Evolutionary conservation across 2,329 filamentous ascomycete species (phyloP).

Genomic region (Byssochlamys sp.): DNA sequence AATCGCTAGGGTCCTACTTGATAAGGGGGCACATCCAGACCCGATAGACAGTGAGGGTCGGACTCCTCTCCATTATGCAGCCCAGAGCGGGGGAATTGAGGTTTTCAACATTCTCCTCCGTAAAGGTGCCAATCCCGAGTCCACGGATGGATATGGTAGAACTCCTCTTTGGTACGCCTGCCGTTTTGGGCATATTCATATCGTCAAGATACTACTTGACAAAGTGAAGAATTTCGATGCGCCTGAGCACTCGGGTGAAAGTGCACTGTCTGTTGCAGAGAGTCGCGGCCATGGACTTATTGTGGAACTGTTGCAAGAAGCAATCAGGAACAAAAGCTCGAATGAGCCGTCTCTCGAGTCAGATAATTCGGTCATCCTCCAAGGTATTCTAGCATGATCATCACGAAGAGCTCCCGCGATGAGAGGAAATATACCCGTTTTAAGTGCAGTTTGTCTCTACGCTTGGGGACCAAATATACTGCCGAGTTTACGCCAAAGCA

Average conservation of each 20-base stretch:
- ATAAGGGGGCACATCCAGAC: neutral
- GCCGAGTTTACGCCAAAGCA: too few species aligned
- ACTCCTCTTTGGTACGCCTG: neutral
- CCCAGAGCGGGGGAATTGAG: too few species aligned
- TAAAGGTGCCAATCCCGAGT: slow-evolving; percentile 1
- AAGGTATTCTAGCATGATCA: neutral
- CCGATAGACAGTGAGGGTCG: neutral
- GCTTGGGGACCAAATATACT: too few species aligned
- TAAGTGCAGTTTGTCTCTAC: too few species aligned
- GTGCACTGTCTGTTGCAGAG: neutral
- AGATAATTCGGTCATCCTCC: neutral
- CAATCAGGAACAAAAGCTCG: neutral
- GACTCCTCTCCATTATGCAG: neutral
- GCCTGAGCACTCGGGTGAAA: too few species aligned
- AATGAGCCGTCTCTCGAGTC: neutral
- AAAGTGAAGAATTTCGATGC: too few species aligned
- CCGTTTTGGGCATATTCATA: too few species aligned
- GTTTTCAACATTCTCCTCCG: too few species aligned
- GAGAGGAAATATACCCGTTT: neutral
- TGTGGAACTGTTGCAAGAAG: neutral
- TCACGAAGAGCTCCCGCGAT: neutral
- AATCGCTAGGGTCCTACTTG: neutral
- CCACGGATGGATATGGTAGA: neutral
- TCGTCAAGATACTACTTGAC: neutral
- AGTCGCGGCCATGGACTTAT: neutral